Base-by-base conservation (phyloP, 345 rosid species). In the Populus simonii region DNA sequence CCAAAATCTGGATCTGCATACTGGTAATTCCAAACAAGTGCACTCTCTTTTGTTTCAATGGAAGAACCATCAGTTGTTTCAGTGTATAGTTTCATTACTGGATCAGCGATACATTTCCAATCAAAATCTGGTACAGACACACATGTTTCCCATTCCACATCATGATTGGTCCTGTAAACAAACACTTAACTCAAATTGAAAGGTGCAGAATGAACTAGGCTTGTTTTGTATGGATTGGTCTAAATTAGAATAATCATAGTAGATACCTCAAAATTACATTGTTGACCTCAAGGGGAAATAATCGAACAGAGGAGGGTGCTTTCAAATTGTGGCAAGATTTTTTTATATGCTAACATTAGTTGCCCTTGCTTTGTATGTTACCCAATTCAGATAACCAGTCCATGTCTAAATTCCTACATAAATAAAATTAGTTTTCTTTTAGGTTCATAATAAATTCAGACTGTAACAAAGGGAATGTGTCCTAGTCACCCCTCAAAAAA, bases 61-160 rank as follows among this genome's bases (percentile, higher is more conserved):
- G 92, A 72, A 61, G 99, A 95, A 55, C 99, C 98, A 82, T 95
- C 99, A 45, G 99, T 95, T 67, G 98, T 95, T 81, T 93, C 98
- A 15, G 90, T 88, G 90, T 93, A 95, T 3, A 93, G 82, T 85
- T 88, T 83, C 99, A 93, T 95, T 75, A 95, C 98, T 2, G 99
- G 98, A 86, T 95, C 99, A 2, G 97, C 99, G 66, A 92, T 90
- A 85, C 92, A 93, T 80, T 92, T 95, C 99, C 99, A 95, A 55
- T 86, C 92, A 79, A 93, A 90, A 74, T 88, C 90, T 1, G 93
- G 81, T 70, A 89, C 96, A 0, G 91, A 68, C 33, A 88, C 81
- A 36, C 92, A 84, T 22, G 90, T 92, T 80, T 93, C 99, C 98
- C 98, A 95, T 8, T 90, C 94, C 66, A 85, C 83, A 73, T 86